Percentiles rank a stretch among this genome's conserved stretches.
These are phyloP conservation scores for Tirmania nivea DNA, from an alignment of 495 filamentous ascomycete species.

Conservation along the genomic window DNA sequence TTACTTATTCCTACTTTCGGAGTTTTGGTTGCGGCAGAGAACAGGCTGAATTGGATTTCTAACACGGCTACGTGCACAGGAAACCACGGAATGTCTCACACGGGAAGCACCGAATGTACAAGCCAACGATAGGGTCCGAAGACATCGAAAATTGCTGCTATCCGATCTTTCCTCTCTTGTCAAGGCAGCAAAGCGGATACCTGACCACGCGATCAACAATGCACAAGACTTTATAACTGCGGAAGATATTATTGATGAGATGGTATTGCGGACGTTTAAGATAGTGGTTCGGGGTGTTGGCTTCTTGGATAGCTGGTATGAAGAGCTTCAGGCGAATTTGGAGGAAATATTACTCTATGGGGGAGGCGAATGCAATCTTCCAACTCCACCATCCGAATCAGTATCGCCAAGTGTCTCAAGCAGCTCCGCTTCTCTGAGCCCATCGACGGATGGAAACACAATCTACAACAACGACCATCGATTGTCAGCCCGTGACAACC, in stretches of 20 bases:
- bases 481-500: neutral
- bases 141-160: slow-evolving; percentile 63
- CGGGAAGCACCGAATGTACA: slow-evolving; percentile 54
- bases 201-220: slow-evolving; percentile 22
- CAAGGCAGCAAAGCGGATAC: slow-evolving; percentile 54
- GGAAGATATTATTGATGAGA: slow-evolving; percentile 66
- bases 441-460: neutral
- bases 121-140: slow-evolving; percentile 50
- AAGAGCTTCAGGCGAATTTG: slow-evolving; percentile 26
- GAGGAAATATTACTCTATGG: slow-evolving; percentile 39
- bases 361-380: slow-evolving; percentile 34
- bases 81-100: slow-evolving; percentile 70
- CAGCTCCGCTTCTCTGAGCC: neutral
- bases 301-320: slow-evolving; percentile 77
- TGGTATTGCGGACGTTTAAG: slow-evolving; percentile 81
- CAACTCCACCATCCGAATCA: slow-evolving; percentile 49
- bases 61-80: slow-evolving; percentile 28
- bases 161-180: slow-evolving; percentile 79
- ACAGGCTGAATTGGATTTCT: slow-evolving; percentile 4
- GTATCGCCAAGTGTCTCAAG: neutral
- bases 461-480: neutral
- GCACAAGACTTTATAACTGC: slow-evolving; percentile 21
- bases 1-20: neutral
- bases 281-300: slow-evolving; percentile 76
- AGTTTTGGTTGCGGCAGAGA: neutral